Percentiles rank a stretch among this genome's conserved stretches.
Evolutionary conservation across 202 grass and related monocot species (phyloP).

Genomic region (Bolboschoenoplectus hybrid): DNA sequence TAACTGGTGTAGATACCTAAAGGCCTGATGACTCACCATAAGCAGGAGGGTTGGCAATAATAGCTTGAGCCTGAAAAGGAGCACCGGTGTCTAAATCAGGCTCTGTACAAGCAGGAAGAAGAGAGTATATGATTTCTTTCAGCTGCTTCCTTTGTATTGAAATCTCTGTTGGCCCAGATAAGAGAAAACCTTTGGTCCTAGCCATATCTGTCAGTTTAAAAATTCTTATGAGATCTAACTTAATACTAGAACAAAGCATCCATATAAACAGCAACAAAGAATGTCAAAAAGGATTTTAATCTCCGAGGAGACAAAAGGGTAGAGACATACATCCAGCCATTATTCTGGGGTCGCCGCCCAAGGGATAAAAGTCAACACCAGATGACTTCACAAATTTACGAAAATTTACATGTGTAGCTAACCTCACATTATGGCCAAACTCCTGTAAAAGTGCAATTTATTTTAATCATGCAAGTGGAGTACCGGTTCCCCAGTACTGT

Average conservation of each 20-base stretch:
- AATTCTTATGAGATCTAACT: constrained; percentile 36
- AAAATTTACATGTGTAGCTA: constrained; percentile 96
- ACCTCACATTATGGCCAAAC: constrained; percentile 94
- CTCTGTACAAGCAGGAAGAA: constrained; percentile 93
- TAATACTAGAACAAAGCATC: constrained; percentile 36
- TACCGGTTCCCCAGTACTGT: background rate
- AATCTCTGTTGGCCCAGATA: constrained; percentile 80
- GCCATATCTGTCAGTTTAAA: constrained; percentile 80
- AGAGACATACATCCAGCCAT: constrained; percentile 84
- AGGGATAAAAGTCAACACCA: constrained; percentile 94
- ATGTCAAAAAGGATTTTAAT: constrained; percentile 38
- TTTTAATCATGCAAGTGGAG: background rate
- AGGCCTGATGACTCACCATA: constrained; percentile 56
- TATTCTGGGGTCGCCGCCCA: constrained; percentile 90
- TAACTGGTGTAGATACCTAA: background rate
- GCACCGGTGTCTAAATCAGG: constrained; percentile 85
- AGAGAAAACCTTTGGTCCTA: constrained; percentile 93
- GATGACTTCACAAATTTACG: constrained; percentile 82
- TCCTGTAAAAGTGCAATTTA: constrained; percentile 59
- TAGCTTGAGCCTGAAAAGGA: constrained; percentile 90
- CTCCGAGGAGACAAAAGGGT: constrained; percentile 40
- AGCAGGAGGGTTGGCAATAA: constrained; percentile 98
- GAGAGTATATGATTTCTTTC: constrained; percentile 95
- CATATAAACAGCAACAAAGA: constrained; percentile 31
- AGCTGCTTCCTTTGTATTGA: constrained; percentile 87